These are phyloP conservation scores for Pogostemon cablin DNA, from an alignment of 257 asterid species.

Conservation along the genomic window DNA sequence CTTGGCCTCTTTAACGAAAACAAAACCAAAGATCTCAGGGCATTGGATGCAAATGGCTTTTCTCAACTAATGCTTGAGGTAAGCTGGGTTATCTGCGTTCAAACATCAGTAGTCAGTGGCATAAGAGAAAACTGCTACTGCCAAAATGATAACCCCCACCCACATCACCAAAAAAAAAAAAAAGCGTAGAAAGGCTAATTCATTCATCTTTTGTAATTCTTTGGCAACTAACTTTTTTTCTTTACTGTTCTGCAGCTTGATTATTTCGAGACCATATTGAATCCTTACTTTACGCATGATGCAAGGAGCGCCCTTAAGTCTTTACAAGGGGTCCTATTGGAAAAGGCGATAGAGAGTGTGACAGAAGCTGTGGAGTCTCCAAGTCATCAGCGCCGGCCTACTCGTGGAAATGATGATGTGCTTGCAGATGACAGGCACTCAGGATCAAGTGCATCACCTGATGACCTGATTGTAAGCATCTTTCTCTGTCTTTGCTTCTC, in stretches of 20 bases:
- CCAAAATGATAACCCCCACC: not conserved
- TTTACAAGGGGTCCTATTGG: constrained; percentile 87
- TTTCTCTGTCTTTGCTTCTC: constrained; percentile 9
- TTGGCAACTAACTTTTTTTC: constrained; percentile 25
- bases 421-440: constrained; percentile 81
- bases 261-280: constrained; percentile 92
- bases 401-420: constrained; percentile 91
- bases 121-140: not conserved
- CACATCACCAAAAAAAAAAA: not conserved
- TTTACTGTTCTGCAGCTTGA: constrained; percentile 76
- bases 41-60: constrained; percentile 88
- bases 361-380: constrained; percentile 79
- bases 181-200: not conserved
- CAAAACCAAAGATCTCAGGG: constrained; percentile 60
- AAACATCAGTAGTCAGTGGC: not conserved
- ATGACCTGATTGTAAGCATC: constrained; percentile 87
- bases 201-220: not conserved
- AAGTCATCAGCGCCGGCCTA: constrained; percentile 84
- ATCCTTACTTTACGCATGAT: constrained; percentile 88
- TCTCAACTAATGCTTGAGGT: constrained; percentile 99
- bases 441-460: constrained; percentile 77
- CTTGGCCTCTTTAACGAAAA: constrained; percentile 84
- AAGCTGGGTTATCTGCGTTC: constrained; percentile 25
- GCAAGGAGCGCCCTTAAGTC: constrained; percentile 94
- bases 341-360: constrained; percentile 81